These are phyloP conservation scores for Phalaenopsis hybrid DNA, from an alignment of 116 monocot genomes.

Conservation along the genomic window DNA sequence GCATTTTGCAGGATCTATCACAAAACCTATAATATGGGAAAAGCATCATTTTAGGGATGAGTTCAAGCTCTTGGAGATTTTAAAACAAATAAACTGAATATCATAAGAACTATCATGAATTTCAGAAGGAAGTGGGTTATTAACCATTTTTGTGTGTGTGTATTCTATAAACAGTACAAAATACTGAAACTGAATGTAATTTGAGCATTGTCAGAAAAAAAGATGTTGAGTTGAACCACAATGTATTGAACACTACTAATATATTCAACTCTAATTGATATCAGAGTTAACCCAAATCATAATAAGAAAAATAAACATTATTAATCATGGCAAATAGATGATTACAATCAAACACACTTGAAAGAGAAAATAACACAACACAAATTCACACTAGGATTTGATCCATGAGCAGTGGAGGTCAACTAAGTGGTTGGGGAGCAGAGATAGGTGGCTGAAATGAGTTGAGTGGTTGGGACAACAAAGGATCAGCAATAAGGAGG, in stretches of 20 bases:
- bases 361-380: too few species aligned
- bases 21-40: constrained; percentile 36
- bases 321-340: too few species aligned
- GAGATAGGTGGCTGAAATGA: too few species aligned
- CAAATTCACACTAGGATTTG: too few species aligned
- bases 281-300: too few species aligned
- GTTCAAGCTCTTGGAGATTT: not conserved
- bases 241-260: not conserved
- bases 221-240: not conserved
- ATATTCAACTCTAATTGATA: not conserved
- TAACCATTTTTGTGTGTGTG: not conserved
- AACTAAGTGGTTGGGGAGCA: too few species aligned
- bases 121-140: not conserved
- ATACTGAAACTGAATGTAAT: not conserved
- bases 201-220: not conserved
- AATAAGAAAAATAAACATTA: too few species aligned
- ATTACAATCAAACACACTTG: too few species aligned
- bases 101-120: not conserved
- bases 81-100: not conserved
- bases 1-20: constrained; percentile 54
- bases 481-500: too few species aligned
- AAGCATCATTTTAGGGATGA: not conserved
- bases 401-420: too few species aligned
- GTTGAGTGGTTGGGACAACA: too few species aligned
- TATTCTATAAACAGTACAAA: not conserved